phyloP scores from a whole-genome alignment of 495 filamentous ascomycete genomes.

The Penicillium dipodomyicola region DNA sequence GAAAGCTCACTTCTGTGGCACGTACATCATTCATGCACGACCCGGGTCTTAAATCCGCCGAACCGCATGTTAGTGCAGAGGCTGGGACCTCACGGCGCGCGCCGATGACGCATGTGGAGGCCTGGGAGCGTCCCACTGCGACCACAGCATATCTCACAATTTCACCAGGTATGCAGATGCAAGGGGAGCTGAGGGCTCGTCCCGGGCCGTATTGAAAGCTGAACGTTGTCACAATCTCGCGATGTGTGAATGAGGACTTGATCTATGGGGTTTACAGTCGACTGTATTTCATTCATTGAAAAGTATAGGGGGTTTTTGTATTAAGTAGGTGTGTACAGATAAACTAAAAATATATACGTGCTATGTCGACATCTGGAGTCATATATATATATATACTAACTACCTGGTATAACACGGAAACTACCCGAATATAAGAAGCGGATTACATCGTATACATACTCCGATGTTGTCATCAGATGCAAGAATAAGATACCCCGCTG shows the following conservation, averaged over 20 bases:
- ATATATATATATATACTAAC: slow-evolving; percentile 2
- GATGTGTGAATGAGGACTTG: slow-evolving; percentile 22
- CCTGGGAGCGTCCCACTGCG: slow-evolving; percentile 5
- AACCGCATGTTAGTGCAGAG: slow-evolving; percentile 17
- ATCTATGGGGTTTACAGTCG: slow-evolving; percentile 15
- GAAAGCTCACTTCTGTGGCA: slow-evolving; percentile 15
- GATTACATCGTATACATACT: background rate
- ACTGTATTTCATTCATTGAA: background rate
- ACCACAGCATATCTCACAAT: slow-evolving; percentile 10
- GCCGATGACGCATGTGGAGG: slow-evolving; percentile 33
- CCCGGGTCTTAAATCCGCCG: slow-evolving; percentile 18
- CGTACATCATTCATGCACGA: slow-evolving; percentile 10
- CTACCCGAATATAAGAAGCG: background rate
- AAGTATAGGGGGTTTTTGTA: background rate
- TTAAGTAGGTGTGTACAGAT: no score
- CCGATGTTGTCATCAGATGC: slow-evolving; percentile 7
- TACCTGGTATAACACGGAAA: background rate
- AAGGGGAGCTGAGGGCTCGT: slow-evolving; percentile 24
- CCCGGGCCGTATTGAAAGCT: slow-evolving; percentile 18
- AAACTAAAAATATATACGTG: background rate
- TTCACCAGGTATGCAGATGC: slow-evolving; percentile 23
- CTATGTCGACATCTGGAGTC: background rate
- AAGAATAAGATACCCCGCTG: background rate
- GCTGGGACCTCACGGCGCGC: slow-evolving; percentile 13
- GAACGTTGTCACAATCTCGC: slow-evolving; percentile 17